Conservation (phyloP, 345 rosid genomes). For the Rhodomyrtus tomentosa region DNA sequence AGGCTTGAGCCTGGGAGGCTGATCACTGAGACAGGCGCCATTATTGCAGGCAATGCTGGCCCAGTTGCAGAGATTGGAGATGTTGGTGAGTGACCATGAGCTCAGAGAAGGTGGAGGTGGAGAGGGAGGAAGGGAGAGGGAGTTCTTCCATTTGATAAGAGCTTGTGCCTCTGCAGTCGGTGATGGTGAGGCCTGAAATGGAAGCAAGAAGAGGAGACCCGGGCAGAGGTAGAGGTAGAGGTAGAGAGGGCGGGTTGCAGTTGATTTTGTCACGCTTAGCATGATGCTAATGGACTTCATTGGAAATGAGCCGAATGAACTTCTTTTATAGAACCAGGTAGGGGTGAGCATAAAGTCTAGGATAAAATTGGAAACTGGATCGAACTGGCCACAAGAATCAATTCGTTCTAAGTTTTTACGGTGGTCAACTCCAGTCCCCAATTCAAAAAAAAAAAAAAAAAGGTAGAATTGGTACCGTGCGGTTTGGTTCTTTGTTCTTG, state of each 20-base stretch:
- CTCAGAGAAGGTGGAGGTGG: slow-evolving; percentile 19
- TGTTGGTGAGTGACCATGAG: slow-evolving; percentile 45
- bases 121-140: neutral
- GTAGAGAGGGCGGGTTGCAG: neutral
- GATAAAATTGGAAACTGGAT: no score
- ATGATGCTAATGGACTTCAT: no score
- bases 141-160: slow-evolving; percentile 43
- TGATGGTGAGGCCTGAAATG: slow-evolving; percentile 10
- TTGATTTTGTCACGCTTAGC: neutral
- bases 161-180: slow-evolving; percentile 45
- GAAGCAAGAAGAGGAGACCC: slow-evolving; percentile 6
- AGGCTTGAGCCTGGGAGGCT: slow-evolving; percentile 21
- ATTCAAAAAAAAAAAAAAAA: no score
- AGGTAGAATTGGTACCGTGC: no score
- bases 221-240: neutral
- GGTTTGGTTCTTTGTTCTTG: no score
- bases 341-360: no score
- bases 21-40: neutral
- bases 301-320: neutral
- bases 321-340: no score
- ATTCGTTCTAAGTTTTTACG: no score
- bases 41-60: slow-evolving; percentile 26
- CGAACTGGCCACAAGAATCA: no score
- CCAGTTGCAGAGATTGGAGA: slow-evolving; percentile 57
- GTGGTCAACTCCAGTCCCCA: no score